phyloP scores from a whole-genome alignment of 1,284 basidiomycete genomes.

The Inonotus obliquus region DNA sequence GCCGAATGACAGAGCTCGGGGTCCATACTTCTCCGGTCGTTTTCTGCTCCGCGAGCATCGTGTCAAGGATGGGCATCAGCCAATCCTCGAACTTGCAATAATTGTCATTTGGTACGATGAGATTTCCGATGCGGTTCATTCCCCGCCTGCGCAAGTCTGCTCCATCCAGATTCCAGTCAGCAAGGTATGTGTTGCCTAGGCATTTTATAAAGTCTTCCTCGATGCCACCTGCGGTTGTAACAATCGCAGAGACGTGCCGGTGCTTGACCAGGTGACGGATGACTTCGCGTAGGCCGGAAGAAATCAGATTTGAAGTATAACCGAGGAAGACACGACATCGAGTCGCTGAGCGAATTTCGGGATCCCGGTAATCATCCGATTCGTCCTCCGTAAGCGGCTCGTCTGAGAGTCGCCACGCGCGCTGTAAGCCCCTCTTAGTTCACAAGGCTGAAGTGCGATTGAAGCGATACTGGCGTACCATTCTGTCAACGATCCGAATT shows the following conservation, averaged over 20 bases:
- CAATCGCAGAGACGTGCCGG: constrained; percentile 85
- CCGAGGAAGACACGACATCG: constrained; percentile 92
- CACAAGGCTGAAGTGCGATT: not conserved
- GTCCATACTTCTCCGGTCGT: constrained; percentile 77
- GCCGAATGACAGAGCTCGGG: constrained; percentile 88
- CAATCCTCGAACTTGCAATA: constrained; percentile 99
- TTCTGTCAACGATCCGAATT: constrained; percentile 85
- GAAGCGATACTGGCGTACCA: constrained; percentile 48
- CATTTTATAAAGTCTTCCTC: constrained; percentile 99
- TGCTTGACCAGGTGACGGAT: constrained; percentile 93
- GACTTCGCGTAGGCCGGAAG: constrained; percentile 92
- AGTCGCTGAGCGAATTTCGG: constrained; percentile 59
- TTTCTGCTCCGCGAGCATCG: constrained; percentile 88
- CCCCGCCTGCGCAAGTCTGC: constrained; percentile 83
- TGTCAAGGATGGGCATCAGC: constrained; percentile 91
- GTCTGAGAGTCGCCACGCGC: constrained; percentile 80
- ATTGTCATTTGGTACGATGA: constrained; percentile 97
- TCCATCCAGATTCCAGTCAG: constrained; percentile 91
- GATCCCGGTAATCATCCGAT: constrained; percentile 55
- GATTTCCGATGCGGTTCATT: constrained; percentile 97
- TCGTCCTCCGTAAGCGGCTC: constrained; percentile 69
- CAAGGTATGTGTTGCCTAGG: constrained; percentile 91
- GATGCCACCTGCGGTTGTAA: constrained; percentile 97
- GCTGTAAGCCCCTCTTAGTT: constrained; percentile 36
- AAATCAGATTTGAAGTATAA: constrained; percentile 98